Percentiles rank a stretch among this genome's conserved stretches.
These are phyloP conservation scores for Cryphonectria carpinicola DNA, from an alignment of 2,329 filamentous ascomycete species.

Conservation along the genomic window DNA sequence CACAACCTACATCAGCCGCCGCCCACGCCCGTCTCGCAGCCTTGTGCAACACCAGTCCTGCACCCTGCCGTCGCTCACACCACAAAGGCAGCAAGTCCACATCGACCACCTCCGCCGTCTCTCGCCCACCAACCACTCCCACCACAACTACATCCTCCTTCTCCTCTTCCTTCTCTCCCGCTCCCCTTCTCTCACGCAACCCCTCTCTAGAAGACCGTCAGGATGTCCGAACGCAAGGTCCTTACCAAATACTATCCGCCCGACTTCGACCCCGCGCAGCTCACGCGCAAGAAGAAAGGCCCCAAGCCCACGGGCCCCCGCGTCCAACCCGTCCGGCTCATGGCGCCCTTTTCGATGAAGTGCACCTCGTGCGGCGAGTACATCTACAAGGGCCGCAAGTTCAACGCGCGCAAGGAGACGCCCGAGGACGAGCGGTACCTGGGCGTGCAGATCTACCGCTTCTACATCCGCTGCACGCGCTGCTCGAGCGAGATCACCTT, in stretches of 20 bases:
- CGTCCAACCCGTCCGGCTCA: constrained; percentile 84
- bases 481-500: constrained; percentile 90
- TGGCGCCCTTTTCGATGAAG: constrained; percentile 85
- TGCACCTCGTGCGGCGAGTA: constrained; percentile 70
- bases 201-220: neutral
- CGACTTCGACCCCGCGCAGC: constrained; percentile 88
- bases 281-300: constrained; percentile 66
- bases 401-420: constrained; percentile 93
- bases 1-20: neutral
- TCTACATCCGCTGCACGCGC: constrained; percentile 88
- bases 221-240: constrained; percentile 87
- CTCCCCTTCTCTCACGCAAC: neutral
- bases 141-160: neutral
- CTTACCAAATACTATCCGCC: constrained; percentile 68
- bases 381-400: constrained; percentile 89
- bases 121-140: neutral
- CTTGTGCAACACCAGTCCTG: neutral
- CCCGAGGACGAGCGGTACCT: constrained; percentile 88
- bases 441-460: constrained; percentile 82
- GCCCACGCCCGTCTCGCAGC: neutral
- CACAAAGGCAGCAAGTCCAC: neutral
- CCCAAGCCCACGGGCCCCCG: constrained; percentile 77
- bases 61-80: neutral
- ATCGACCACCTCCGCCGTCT: neutral
- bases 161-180: no score